Percentiles rank a stretch among this genome's conserved stretches.
Conservation (phyloP, 2,329 filamentous ascomycete genomes). For the Colletotrichum karsti region DNA sequence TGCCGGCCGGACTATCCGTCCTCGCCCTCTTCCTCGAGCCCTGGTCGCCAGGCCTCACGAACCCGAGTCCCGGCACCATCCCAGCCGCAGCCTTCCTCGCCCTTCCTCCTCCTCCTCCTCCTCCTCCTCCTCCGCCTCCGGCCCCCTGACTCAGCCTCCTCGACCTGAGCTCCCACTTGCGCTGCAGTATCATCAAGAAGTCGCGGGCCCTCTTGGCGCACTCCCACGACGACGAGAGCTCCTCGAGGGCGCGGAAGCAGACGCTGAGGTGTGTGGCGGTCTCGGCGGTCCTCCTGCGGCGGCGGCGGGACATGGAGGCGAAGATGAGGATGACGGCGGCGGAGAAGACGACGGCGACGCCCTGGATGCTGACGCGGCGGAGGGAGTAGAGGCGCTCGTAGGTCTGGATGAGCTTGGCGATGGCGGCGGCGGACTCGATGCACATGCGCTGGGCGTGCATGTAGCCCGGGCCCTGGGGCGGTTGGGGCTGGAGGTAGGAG, state of each 20-base stretch:
- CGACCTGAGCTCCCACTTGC: slow-evolving; percentile 16
- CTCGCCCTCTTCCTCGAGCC: not conserved
- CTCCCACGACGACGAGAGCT: slow-evolving; percentile 32
- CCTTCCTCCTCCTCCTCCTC: not conserved
- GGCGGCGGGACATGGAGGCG: slow-evolving; percentile 25
- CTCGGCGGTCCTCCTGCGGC: slow-evolving; percentile 13
- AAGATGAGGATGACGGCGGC: slow-evolving; percentile 31
- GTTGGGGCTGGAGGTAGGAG: slow-evolving; percentile 28
- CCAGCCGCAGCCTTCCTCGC: not conserved
- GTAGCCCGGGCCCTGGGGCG: slow-evolving; percentile 33
- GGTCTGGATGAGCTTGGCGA: slow-evolving; percentile 30
- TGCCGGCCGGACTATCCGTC: not conserved
- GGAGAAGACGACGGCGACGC: slow-evolving; percentile 34
- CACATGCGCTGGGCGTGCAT: slow-evolving; percentile 32
- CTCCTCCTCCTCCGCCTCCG: no score
- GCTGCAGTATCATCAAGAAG: slow-evolving; percentile 34
- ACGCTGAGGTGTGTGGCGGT: slow-evolving; percentile 29
- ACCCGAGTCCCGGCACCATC: not conserved
- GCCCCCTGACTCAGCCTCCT: not conserved
- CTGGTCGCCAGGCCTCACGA: not conserved
- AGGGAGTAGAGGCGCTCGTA: slow-evolving; percentile 31
- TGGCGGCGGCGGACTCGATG: slow-evolving; percentile 32
- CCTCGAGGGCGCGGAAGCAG: slow-evolving; percentile 36
- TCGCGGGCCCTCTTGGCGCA: slow-evolving; percentile 34
- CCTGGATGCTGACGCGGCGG: slow-evolving; percentile 32